Percentiles rank a stretch among this genome's conserved stretches.
Evolutionary conservation across 1,284 basidiomycete genomes (phyloP).

Genomic region (Ustilago vetiveriae): DNA sequence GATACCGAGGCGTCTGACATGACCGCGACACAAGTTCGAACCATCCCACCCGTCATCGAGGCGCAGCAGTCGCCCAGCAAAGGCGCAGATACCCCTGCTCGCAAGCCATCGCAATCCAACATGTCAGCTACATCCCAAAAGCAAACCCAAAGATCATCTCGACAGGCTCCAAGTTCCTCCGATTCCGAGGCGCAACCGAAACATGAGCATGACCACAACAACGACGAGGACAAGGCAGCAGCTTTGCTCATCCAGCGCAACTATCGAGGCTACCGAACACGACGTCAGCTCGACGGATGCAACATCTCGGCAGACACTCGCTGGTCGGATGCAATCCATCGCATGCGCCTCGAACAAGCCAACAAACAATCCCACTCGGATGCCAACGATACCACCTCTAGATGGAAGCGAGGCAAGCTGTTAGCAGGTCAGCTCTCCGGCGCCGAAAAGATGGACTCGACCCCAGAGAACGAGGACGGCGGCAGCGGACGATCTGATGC

Average conservation of each 20-base stretch:
- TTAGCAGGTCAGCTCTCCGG: constrained; percentile 52
- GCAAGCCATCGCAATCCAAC: neutral
- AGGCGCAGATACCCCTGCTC: constrained; percentile 1
- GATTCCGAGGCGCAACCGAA: neutral
- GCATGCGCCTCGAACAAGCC: constrained; percentile 47
- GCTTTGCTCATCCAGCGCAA: constrained; percentile 54
- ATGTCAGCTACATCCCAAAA: neutral
- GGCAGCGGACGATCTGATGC: constrained; percentile 17
- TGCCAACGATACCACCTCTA: constrained; percentile 38
- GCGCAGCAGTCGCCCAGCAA: constrained; percentile 11
- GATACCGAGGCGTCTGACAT: too few species aligned
- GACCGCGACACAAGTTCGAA: constrained; percentile 31
- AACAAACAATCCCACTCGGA: constrained; percentile 40
- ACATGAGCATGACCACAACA: constrained; percentile 36
- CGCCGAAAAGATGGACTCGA: constrained; percentile 31
- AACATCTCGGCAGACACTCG: constrained; percentile 52
- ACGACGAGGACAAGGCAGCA: constrained; percentile 38
- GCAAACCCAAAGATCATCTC: neutral
- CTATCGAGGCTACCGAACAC: constrained; percentile 56
- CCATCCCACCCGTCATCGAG: constrained; percentile 30
- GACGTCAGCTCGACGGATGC: constrained; percentile 49
- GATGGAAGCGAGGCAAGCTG: constrained; percentile 57
- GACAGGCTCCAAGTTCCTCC: too few species aligned
- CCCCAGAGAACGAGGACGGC: constrained; percentile 16
- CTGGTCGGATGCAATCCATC: constrained; percentile 54